These are phyloP conservation scores for Planoprotostelium fungivorum DNA, from an alignment of 78 protist genomes.

Conservation along the genomic window DNA sequence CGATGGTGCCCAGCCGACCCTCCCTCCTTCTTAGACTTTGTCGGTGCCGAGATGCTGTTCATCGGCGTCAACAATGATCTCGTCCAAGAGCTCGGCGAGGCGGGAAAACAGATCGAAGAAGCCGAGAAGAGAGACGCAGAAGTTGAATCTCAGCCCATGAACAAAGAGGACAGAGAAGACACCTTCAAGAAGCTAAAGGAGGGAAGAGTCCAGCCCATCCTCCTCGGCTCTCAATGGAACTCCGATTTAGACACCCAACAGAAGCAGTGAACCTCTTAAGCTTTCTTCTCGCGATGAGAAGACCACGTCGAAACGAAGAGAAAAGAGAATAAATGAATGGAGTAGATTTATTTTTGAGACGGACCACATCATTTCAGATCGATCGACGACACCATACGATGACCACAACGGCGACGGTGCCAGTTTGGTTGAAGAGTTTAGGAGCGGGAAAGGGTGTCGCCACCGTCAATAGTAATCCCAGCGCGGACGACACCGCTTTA, in stretches of 20 bases:
- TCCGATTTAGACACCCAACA: too few species aligned
- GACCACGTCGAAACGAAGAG: too few species aligned
- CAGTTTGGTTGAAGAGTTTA: background rate
- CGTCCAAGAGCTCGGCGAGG: background rate
- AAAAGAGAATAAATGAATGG: too few species aligned
- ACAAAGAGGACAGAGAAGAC: background rate
- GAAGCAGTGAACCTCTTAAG: too few species aligned
- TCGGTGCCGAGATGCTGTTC: background rate
- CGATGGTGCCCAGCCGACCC: background rate
- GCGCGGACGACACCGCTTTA: background rate
- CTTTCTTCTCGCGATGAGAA: too few species aligned
- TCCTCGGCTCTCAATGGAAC: background rate
- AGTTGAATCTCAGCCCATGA: background rate
- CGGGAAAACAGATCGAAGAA: background rate
- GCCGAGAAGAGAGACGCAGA: background rate
- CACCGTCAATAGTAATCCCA: background rate
- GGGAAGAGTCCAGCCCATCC: background rate
- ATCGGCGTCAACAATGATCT: background rate
- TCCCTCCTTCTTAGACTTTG: background rate
- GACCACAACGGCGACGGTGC: background rate
- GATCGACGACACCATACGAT: too few species aligned
- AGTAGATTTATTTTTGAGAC: too few species aligned
- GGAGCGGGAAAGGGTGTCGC: background rate
- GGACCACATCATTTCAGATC: too few species aligned
- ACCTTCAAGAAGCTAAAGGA: background rate